These are phyloP conservation scores for Rugonectria rugulosa DNA, from an alignment of 2,329 filamentous ascomycete species.

Conservation along the genomic window DNA sequence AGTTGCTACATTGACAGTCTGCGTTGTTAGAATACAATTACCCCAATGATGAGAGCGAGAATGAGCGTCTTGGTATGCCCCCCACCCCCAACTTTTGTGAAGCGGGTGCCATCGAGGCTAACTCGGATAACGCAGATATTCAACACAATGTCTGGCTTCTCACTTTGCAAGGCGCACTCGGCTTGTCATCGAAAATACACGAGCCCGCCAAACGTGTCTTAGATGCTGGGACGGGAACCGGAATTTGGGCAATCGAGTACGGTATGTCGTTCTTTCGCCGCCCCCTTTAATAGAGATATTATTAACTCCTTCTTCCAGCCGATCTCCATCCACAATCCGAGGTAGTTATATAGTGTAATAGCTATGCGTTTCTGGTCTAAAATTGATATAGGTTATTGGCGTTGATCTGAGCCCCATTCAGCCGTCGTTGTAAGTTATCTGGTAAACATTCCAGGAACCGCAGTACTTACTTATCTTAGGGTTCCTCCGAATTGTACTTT, in stretches of 20 bases:
- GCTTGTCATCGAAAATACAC: not conserved
- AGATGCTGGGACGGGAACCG: constrained; percentile 16
- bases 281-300: not conserved
- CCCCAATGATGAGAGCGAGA: constrained; percentile 8
- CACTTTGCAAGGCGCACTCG: constrained; percentile 4
- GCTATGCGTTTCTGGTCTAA: not conserved
- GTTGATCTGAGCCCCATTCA: constrained; percentile 20
- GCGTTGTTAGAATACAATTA: not conserved
- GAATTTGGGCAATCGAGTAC: constrained; percentile 15
- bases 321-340: constrained; percentile 13
- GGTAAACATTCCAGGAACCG: no score
- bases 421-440: constrained; percentile 8
- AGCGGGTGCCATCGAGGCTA: not conserved
- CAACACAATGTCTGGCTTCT: constrained; percentile 18
- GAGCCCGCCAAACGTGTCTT: not conserved
- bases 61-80: constrained; percentile 1
- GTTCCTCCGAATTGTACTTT: constrained; percentile 17
- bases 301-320: no score
- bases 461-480: not conserved
- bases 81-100: not conserved
- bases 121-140: not conserved
- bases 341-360: not conserved
- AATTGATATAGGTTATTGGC: constrained; percentile 11
- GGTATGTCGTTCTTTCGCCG: not conserved
- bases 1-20: not conserved